phyloP scores from a whole-genome alignment of 129 eudicot genomes.

The Pittosporum tobira region DNA sequence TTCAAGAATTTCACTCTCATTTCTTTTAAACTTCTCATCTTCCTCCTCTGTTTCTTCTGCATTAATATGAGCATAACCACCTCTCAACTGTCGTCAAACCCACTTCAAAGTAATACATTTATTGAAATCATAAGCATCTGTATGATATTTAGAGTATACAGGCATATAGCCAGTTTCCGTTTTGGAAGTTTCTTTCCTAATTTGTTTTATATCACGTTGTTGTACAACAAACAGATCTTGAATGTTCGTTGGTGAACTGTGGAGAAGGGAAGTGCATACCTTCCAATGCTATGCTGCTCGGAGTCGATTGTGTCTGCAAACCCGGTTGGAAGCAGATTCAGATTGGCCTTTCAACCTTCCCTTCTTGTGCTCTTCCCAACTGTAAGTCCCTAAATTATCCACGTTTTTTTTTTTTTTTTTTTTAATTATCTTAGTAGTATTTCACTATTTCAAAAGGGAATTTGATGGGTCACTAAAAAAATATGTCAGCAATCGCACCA shows the following conservation, averaged over 20 bases:
- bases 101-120: background rate
- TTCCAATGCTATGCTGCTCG: background rate
- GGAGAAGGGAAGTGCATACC: constrained; percentile 5
- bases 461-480: too few relatives aligned
- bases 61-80: background rate
- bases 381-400: background rate
- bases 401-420: too few relatives aligned
- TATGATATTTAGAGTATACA: too few relatives aligned
- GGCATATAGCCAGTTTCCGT: too few relatives aligned
- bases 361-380: constrained; percentile 4
- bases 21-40: background rate
- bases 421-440: too few relatives aligned
- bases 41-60: constrained; percentile 8
- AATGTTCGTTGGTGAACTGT: background rate
- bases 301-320: background rate
- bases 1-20: background rate
- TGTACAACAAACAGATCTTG: background rate
- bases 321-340: constrained; percentile 12
- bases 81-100: background rate
- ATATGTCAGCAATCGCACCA: too few relatives aligned
- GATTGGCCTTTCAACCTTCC: background rate
- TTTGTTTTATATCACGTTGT: too few relatives aligned
- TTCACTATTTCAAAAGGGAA: too few relatives aligned
- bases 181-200: background rate
- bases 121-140: too few relatives aligned